Evolutionary conservation across 2,329 filamentous ascomycete genomes (phyloP), one percentile per base, ranked within the genome.

Genomic region (Neonectria faginata): DNA sequence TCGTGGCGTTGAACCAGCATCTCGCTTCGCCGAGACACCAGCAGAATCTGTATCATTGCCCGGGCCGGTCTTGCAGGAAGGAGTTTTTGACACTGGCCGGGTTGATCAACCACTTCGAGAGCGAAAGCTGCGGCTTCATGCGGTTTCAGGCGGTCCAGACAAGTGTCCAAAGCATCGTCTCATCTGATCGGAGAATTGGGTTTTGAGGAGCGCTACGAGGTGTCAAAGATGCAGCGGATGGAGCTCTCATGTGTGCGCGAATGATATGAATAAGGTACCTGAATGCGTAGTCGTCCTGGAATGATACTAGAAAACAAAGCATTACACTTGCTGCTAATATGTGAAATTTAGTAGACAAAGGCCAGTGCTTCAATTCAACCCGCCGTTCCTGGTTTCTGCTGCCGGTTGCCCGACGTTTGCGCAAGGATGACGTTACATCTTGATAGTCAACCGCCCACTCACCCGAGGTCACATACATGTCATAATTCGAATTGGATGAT

Each of bases 21-120:
- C 73, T 90, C 1, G 81, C 80, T 42, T 90, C 87, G 0, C 78
- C 83, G 0, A 75, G 53, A 10, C 73, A 84, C 58, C 77, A 79
- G 53, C 72, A 80, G 52, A 60, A 68, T 0, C 64, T 82, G 9
- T 83, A 83, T 52, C 79, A 81, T 60, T 84, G 81, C 51, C 80
- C 79, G 0, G 78, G 80, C 4, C 50, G 33, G 1, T 4, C 3
- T 12, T 83, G 81, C 60, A 25, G 61, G 1, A 67, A 48, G 14
- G 76, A 84, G 11, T 84, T 83, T 61, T 80, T 70, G 53, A 79
- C 73, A 1, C 65, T 84, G 6, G 80, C 79, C 1, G 77, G 67
- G 1, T 62, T 81, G 6, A 75, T 83, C 64, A 82, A 81, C 60
- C 81, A 84, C 45, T 66, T 82, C 14, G 82, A 84, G 70, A 83